These are phyloP conservation scores for Cenchrus fungigraminus DNA, from an alignment of 176 grass and related monocot species.

Conservation along the genomic window DNA sequence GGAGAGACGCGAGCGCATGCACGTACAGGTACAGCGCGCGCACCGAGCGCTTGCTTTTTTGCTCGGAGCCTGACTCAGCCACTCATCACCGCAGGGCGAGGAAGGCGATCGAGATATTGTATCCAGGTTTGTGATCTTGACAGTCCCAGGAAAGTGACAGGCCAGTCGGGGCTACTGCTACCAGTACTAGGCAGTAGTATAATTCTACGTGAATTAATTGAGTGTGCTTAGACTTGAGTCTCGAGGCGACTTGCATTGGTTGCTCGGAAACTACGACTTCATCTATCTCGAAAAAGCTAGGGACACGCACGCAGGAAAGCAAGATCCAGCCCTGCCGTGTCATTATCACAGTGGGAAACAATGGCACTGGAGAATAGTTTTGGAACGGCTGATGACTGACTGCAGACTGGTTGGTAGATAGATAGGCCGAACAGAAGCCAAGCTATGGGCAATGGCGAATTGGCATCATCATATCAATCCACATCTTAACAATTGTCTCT, in stretches of 20 bases:
- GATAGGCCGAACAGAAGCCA: background rate
- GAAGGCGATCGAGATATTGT: background rate
- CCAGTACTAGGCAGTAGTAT: background rate
- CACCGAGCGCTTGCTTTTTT: background rate
- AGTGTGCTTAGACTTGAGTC: conserved; percentile 31
- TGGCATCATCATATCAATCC: conserved; percentile 18
- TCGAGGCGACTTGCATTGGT: conserved; percentile 20
- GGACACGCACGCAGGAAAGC: background rate
- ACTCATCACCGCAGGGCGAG: background rate
- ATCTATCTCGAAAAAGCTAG: background rate
- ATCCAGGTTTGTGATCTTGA: background rate
- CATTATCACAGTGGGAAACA: conserved; percentile 31
- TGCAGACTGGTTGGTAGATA: conserved; percentile 11
- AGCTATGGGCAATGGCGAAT: conserved; percentile 3
- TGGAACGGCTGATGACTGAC: conserved; percentile 4
- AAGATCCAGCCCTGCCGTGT: background rate
- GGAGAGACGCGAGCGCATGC: background rate
- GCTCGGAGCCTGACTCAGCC: background rate
- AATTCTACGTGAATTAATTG: conserved; percentile 22
- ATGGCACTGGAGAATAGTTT: background rate
- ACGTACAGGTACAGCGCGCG: conserved; percentile 6
- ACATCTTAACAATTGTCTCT: conserved; percentile 44
- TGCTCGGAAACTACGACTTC: conserved; percentile 18
- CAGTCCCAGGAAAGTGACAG: background rate
- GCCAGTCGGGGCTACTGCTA: background rate